Conservation (phyloP, 495 filamentous ascomycete genomes). For the Penicillium canariense region DNA sequence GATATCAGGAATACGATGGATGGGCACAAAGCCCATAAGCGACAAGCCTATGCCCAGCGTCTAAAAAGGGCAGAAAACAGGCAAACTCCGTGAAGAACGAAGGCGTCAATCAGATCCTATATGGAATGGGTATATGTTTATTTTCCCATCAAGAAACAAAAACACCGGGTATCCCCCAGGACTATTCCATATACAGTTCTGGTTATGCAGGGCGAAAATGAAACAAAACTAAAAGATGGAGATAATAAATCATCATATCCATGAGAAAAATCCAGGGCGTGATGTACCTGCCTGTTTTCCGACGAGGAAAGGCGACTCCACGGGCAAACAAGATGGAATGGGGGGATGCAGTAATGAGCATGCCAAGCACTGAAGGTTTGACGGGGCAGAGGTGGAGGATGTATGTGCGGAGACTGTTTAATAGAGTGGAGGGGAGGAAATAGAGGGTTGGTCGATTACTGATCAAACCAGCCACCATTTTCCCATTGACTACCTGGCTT, state of each 20-base stretch:
- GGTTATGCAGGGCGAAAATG: background rate
- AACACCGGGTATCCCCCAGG: conserved; percentile 2
- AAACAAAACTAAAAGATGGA: background rate
- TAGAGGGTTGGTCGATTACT: background rate
- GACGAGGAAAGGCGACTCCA: background rate
- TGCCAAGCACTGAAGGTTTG: background rate
- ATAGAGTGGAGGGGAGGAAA: background rate
- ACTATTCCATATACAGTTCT: conserved; percentile 1
- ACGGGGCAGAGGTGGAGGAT: background rate
- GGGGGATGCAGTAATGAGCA: background rate
- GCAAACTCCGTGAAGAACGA: background rate
- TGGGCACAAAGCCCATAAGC: background rate
- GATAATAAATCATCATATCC: conserved; percentile 6
- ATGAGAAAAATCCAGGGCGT: background rate
- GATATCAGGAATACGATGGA: background rate
- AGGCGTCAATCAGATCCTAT: background rate
- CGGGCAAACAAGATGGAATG: background rate
- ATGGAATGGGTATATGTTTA: conserved; percentile 10
- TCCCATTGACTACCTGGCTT: conserved; percentile 67
- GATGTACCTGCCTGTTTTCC: background rate
- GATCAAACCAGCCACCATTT: conserved; percentile 63
- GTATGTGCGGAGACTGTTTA: background rate
- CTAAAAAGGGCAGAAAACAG: background rate
- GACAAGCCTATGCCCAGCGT: background rate
- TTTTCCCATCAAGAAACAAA: background rate